Evolutionary conservation across 208 protist genomes (phyloP).

Genomic region (Herpetomonas samuelpessoai): DNA sequence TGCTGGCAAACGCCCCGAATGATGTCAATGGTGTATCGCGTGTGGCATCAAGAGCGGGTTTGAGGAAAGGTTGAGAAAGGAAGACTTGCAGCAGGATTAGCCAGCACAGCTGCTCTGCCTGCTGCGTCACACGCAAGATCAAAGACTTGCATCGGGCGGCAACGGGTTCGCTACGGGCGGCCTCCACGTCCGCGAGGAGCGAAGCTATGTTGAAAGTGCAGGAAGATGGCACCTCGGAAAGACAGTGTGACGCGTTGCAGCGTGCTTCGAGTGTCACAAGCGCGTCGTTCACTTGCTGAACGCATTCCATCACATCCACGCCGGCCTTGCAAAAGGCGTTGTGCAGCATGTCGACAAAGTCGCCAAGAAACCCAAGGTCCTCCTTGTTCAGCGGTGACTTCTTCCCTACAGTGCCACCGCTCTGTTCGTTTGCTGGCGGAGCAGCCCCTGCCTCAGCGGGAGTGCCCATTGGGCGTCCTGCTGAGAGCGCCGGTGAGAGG

Average conservation of each 20-base stretch:
- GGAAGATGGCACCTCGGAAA: not conserved
- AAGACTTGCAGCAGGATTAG: conserved; percentile 64
- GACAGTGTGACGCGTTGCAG: conserved; percentile 2
- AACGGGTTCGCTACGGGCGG: conserved; percentile 17
- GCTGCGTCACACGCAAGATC: conserved; percentile 21
- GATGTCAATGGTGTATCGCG: conserved; percentile 10
- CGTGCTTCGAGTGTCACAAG: conserved; percentile 8
- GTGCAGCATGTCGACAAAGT: conserved; percentile 12
- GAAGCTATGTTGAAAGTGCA: conserved; percentile 12
- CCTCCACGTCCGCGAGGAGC: conserved; percentile 16
- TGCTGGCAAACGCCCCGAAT: conserved; percentile 42
- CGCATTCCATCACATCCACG: conserved; percentile 11
- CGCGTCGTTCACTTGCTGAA: conserved; percentile 7
- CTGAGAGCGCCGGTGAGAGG: not conserved
- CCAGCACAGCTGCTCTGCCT: conserved; percentile 56
- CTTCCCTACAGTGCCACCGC: no score
- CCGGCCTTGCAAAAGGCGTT: conserved; percentile 9
- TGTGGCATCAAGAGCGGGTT: conserved; percentile 2
- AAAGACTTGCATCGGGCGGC: conserved; percentile 9
- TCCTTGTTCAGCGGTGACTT: no score
- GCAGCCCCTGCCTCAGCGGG: no score
- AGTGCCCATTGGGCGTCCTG: no score
- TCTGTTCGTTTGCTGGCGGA: no score
- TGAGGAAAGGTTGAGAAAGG: conserved; percentile 25
- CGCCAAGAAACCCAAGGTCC: conserved; percentile 15